phyloP scores from a whole-genome alignment of 371 early-diverging fungal species.

The Mucor sp. region DNA sequence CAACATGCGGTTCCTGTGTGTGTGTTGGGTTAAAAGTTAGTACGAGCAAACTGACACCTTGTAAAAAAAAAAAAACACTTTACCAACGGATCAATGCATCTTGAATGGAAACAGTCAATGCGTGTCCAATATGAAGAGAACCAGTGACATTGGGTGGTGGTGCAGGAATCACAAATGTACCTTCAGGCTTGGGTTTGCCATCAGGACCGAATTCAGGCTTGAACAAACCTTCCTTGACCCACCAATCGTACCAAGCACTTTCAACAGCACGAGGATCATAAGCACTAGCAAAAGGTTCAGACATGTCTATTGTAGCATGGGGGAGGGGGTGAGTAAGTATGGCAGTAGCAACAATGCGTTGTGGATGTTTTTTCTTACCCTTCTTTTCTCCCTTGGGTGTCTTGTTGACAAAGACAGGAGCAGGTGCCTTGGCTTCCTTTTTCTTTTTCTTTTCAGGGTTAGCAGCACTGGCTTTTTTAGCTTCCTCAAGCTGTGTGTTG shows the following conservation, averaged over 20 bases:
- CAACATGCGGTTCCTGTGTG: slow-evolving; percentile 94
- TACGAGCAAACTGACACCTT: no score
- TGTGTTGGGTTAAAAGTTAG: no score
- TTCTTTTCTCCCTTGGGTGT: slow-evolving; percentile 94
- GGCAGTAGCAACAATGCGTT: no score
- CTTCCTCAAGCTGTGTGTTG: slow-evolving; percentile 59
- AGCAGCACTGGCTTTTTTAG: slow-evolving; percentile 43
- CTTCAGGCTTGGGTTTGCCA: slow-evolving; percentile 77
- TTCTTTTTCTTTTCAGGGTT: slow-evolving; percentile 66
- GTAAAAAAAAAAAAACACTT: background rate
- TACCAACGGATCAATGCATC: slow-evolving; percentile 97
- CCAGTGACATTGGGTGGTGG: slow-evolving; percentile 99
- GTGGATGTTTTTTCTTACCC: slow-evolving; percentile 27
- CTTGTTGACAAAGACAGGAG: slow-evolving; percentile 75
- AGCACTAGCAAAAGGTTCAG: slow-evolving; percentile 75
- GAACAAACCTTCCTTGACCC: slow-evolving; percentile 93
- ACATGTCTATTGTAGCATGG: slow-evolving; percentile 66
- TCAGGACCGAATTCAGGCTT: slow-evolving; percentile 81
- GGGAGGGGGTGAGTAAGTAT: no score
- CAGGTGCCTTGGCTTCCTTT: slow-evolving; percentile 49
- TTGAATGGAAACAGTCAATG: slow-evolving; percentile 96
- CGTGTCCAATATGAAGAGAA: slow-evolving; percentile 98
- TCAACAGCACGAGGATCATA: slow-evolving; percentile 97
- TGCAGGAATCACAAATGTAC: slow-evolving; percentile 90
- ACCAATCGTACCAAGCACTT: slow-evolving; percentile 95